Evolutionary conservation across 768 basidiomycete species (phyloP).

Genomic region (Hericium erinaceus): DNA sequence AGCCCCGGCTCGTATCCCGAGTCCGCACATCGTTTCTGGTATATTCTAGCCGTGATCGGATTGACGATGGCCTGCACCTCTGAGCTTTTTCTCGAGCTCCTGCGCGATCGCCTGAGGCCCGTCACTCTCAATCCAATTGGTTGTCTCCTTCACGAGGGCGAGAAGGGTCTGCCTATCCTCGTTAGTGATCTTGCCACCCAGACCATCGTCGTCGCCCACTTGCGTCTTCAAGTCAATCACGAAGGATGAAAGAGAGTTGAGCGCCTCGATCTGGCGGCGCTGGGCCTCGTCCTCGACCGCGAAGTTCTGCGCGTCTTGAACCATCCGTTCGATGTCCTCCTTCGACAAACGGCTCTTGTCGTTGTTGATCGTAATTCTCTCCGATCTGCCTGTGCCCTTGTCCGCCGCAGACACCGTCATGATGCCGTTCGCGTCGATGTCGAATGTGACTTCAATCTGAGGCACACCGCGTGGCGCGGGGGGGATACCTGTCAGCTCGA

Average conservation of each 20-base stretch:
- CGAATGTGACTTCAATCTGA: slow-evolving; percentile 95
- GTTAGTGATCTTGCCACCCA: slow-evolving; percentile 79
- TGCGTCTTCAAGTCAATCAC: slow-evolving; percentile 85
- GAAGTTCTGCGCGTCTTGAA: slow-evolving; percentile 87
- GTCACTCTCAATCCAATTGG: slow-evolving; percentile 88
- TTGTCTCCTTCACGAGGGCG: slow-evolving; percentile 74
- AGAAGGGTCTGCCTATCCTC: slow-evolving; percentile 82
- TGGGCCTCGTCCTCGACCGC: slow-evolving; percentile 69
- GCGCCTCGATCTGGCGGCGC: slow-evolving; percentile 77
- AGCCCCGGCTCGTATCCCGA: slow-evolving; percentile 16
- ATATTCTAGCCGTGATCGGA: slow-evolving; percentile 40
- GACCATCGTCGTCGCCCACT: slow-evolving; percentile 76
- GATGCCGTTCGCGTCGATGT: slow-evolving; percentile 92
- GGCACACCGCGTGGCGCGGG: slow-evolving; percentile 95
- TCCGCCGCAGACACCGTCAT: slow-evolving; percentile 90
- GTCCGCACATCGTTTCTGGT: slow-evolving; percentile 11
- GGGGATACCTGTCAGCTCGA: slow-evolving; percentile 87
- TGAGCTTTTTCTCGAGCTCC: slow-evolving; percentile 86
- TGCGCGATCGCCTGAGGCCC: slow-evolving; percentile 69
- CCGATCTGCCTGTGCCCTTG: slow-evolving; percentile 92
- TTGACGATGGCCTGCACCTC: slow-evolving; percentile 28
- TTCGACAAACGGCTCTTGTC: slow-evolving; percentile 74
- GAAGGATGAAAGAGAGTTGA: slow-evolving; percentile 73
- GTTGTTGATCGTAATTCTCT: slow-evolving; percentile 90
- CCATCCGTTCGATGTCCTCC: slow-evolving; percentile 88